These are phyloP conservation scores for Omphalotus olearius DNA, from an alignment of 1,284 basidiomycete genomes.

Conservation along the genomic window DNA sequence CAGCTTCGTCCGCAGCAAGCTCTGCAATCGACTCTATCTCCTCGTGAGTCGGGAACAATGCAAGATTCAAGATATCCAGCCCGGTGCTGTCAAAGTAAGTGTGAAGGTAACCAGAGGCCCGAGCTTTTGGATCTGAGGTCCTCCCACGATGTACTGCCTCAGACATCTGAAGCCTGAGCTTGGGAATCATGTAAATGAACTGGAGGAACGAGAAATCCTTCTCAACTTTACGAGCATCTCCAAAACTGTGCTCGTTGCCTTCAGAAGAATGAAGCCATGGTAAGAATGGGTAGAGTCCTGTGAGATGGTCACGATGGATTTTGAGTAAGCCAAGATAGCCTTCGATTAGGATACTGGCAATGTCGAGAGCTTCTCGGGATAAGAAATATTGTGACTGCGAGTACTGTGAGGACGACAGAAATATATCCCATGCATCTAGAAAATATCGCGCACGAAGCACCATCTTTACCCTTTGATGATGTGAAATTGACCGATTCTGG, in stretches of 20 bases:
- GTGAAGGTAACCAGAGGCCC: neutral
- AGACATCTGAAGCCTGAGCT: slow-evolving; percentile 15
- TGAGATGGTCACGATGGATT: too few relatives aligned
- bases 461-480: too few relatives aligned
- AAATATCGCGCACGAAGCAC: too few relatives aligned
- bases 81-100: neutral
- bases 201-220: slow-evolving; percentile 32
- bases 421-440: too few relatives aligned
- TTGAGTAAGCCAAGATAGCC: too few relatives aligned
- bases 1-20: neutral
- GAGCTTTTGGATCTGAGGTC: neutral
- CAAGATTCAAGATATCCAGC: neutral
- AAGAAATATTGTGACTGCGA: too few relatives aligned
- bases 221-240: slow-evolving; percentile 23
- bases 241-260: slow-evolving; percentile 38
- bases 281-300: too few relatives aligned
- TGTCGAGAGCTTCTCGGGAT: too few relatives aligned
- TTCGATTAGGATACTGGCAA: too few relatives aligned
- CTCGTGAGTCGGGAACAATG: neutral
- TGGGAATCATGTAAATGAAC: slow-evolving; percentile 28
- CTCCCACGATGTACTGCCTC: neutral
- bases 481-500: too few relatives aligned
- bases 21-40: neutral
- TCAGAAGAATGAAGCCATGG: too few relatives aligned
- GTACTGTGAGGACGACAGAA: too few relatives aligned